Conservation (phyloP, 352 stramenopile genomes). For the Globisporangium nagaii region DNA sequence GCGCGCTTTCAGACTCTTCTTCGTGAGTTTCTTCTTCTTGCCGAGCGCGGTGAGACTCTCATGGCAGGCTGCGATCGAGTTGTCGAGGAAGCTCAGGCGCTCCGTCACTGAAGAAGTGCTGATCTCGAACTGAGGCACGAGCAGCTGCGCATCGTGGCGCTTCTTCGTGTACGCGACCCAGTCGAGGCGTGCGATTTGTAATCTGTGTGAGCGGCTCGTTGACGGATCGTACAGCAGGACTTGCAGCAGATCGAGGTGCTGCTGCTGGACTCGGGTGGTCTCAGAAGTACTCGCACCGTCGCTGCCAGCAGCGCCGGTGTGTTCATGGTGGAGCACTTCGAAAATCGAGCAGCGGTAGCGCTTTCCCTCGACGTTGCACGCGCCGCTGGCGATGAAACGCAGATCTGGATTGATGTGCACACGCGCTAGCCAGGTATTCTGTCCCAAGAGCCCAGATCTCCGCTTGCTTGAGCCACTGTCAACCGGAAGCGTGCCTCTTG, state of each 20-base stretch:
- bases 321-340: background rate
- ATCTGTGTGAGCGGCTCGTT: background rate
- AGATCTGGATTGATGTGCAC: slow-evolving; percentile 14
- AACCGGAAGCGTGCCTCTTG: background rate
- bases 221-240: slow-evolving; percentile 36
- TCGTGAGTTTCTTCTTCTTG: slow-evolving; percentile 11
- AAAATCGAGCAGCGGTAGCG: slow-evolving; percentile 30
- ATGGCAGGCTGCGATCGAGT: background rate
- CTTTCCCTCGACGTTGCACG: slow-evolving; percentile 16
- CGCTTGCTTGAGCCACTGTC: background rate
- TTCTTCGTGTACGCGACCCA: slow-evolving; percentile 40
- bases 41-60: background rate
- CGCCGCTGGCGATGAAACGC: slow-evolving; percentile 17
- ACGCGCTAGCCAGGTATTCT: slow-evolving; percentile 23
- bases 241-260: slow-evolving; percentile 12
- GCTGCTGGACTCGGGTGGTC: background rate
- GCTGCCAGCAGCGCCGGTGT: background rate
- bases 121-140: slow-evolving; percentile 27
- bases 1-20: slow-evolving; percentile 28
- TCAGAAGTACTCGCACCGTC: background rate
- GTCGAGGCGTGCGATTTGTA: slow-evolving; percentile 31
- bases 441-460: slow-evolving; percentile 3
- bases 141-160: slow-evolving; percentile 30
- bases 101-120: slow-evolving; percentile 7
- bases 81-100: slow-evolving; percentile 10